Evolutionary conservation across 768 basidiomycete genomes (phyloP), one percentile per base, ranked within the genome.

Genomic region (Mycena polygramma): DNA sequence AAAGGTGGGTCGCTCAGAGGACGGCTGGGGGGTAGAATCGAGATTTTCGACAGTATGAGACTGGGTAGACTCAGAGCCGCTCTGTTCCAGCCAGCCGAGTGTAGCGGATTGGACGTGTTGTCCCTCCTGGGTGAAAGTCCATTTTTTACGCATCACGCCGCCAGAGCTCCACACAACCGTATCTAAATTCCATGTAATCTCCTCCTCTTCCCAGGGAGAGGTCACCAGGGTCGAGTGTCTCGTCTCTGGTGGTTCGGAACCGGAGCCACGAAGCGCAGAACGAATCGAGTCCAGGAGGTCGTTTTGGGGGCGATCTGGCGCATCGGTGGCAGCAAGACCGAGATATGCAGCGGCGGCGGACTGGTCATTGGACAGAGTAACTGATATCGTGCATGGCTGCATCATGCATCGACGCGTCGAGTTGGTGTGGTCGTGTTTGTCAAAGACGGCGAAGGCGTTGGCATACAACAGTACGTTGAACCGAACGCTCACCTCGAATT

Each of bases 31-130:
- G 0, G 79, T 66, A 46, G 72, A 66, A n/a, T 83, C 73, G 22
- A 77, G 72, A 22, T 79, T 80, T 79, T 79, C 0, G 80, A 74
- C 30, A 14, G 80, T 63, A 8, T 73, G 77, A 37, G 79, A 78
- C n/a, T 80, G 75, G 17, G 77, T 65, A 9, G 76, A 68, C 3
- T 78, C 74, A 9, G 79, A 75, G 10, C 76, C 76, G 55, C 79
- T 77, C 73, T 91, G 89, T 74, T 91, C 89, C 45, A 95, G 84
- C 78, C 86, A 87, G 5, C 91, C 94, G n/a, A 92, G 83, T 76
- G 94, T 94, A 7, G 92, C 94, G 82, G 87, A 93, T 74, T 94
- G 94, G 41, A 96, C 88, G 1, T 86, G 84, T 75, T 95, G 91
- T 8, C 84, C 87, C 75, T 94, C 93, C 49, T 88, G 83, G n/a